Conservation (phyloP, 148 eudicot genomes). For the Chenopodium suecicum region DNA sequence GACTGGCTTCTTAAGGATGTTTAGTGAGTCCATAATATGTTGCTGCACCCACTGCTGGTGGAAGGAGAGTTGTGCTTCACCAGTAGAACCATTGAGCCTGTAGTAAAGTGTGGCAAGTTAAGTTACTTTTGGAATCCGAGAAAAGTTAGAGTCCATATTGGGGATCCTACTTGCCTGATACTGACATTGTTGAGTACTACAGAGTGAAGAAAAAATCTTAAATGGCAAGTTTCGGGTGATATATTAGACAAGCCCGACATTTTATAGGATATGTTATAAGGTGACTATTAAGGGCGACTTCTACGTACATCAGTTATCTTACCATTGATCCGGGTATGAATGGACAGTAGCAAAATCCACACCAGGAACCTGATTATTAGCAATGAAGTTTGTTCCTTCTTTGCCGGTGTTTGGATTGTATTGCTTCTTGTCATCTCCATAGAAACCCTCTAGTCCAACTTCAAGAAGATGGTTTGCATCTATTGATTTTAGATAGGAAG, state of each 20-base stretch:
- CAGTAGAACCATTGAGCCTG: conserved; percentile 45
- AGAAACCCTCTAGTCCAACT: conserved; percentile 72
- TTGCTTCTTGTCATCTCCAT: conserved; percentile 44
- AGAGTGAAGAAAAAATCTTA: too few relatives aligned
- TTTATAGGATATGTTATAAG: not conserved
- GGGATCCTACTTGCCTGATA: too few relatives aligned
- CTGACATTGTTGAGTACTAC: too few relatives aligned
- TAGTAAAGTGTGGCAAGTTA: not conserved
- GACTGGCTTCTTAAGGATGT: conserved; percentile 51
- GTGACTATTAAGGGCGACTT: not conserved
- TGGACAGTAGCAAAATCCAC: conserved; percentile 76
- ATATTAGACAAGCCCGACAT: not conserved
- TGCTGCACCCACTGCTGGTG: conserved; percentile 39
- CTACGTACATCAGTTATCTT: not conserved
- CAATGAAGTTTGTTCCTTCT: conserved; percentile 64
- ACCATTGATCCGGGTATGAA: conserved; percentile 71
- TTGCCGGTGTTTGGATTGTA: conserved; percentile 29
- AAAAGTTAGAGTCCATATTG: too few relatives aligned
- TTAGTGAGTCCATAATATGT: conserved; percentile 56
- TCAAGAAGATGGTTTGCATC: conserved; percentile 56
- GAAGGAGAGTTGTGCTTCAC: conserved; percentile 37
- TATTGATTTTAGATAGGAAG: conserved; percentile 60
- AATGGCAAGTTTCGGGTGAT: too few relatives aligned
- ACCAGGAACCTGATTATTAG: conserved; percentile 48
- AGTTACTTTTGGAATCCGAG: not conserved